Base-by-base conservation (phyloP, 2,329 filamentous ascomycete species). In the Colletotrichum camelliae region DNA sequence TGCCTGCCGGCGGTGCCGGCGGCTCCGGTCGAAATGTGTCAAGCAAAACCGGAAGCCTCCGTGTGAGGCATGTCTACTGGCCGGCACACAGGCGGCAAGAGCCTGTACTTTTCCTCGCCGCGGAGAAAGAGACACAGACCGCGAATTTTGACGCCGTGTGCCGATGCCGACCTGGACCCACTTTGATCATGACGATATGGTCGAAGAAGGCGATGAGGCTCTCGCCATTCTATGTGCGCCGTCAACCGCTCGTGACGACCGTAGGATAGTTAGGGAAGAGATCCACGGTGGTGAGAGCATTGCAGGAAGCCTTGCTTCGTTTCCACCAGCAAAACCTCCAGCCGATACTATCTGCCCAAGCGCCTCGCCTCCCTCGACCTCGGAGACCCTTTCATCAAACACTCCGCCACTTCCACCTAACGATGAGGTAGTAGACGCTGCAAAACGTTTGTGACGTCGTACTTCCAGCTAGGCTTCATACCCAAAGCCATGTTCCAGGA, bases 1-100 rank as follows among this genome's bases (percentile, higher is more conserved):
- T 15, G 79, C 79, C 35, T 81, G 79, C 73, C 76, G 79, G n/a
- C 79, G 79, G n/a, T 81, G 79, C 71, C 78, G 79, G n/a, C 77
- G 79, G 18, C 70, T 79, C 2, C 76, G 79, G 8, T 77, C 78
- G 9, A 81, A 79, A 72, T 81, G 79, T 5, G 43, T 52, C 43
- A 52, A 52, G 43, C n/a, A 52, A 21, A 52, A 52, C 12, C 43
- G 43, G 2, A n/a, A 52, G 43, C 43, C 43, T 21, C 43, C 43
- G 43, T 52, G 43, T 7, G 43, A 52, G 4, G n/a, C 43, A 52
- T 52, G 43, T 21, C 3, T 52, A 12, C n/a, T 52, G 6, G 43
- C 43, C 7, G 43, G 43, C 12, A 21, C 43, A 13, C 43, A 52
- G 13, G 43, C 43, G n/a, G 43, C 43, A 21, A 10, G 43, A 52